These are phyloP conservation scores for Pyrenophora graminea DNA, from an alignment of 2,329 filamentous ascomycete genomes.

Conservation along the genomic window DNA sequence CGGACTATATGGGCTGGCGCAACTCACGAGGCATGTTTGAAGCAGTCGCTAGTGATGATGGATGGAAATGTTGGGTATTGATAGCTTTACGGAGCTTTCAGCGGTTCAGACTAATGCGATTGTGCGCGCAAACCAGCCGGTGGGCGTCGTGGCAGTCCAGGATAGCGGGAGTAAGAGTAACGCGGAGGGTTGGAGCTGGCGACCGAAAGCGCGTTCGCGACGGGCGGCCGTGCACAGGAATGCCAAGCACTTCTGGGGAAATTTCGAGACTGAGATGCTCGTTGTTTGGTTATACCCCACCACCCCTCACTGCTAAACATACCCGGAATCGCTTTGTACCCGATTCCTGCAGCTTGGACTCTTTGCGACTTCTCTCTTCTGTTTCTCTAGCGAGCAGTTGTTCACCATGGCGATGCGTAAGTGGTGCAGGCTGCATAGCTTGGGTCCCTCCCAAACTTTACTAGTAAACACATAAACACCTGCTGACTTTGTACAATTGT, in stretches of 20 bases:
- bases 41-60: conserved; percentile 16
- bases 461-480: conserved; percentile 5
- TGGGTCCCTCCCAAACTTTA: conserved; percentile 11
- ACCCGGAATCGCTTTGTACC: conserved; percentile 6
- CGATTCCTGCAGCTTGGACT: conserved; percentile 7
- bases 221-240: conserved; percentile 16
- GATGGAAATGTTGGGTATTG: neutral
- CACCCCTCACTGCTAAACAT: conserved; percentile 29
- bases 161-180: conserved; percentile 1
- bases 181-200: conserved; percentile 11
- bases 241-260: conserved; percentile 31
- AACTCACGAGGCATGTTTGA: conserved; percentile 43
- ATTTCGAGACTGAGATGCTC: conserved; percentile 27
- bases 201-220: conserved; percentile 20
- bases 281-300: conserved; percentile 33
- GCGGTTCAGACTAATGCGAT: conserved; percentile 12
- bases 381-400: conserved; percentile 12
- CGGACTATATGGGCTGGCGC: conserved; percentile 7
- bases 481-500: conserved; percentile 34
- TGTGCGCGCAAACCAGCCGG: conserved; percentile 6
- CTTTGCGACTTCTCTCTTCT: conserved; percentile 2
- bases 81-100: conserved; percentile 8
- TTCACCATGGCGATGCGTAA: conserved; percentile 48
- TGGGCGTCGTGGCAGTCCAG: conserved; percentile 8
- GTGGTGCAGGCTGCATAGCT: conserved; percentile 27